Evolutionary conservation across 2,329 filamentous ascomycete genomes (phyloP), one percentile per base, ranked within the genome.

Genomic region (Apiospora koreana): DNA sequence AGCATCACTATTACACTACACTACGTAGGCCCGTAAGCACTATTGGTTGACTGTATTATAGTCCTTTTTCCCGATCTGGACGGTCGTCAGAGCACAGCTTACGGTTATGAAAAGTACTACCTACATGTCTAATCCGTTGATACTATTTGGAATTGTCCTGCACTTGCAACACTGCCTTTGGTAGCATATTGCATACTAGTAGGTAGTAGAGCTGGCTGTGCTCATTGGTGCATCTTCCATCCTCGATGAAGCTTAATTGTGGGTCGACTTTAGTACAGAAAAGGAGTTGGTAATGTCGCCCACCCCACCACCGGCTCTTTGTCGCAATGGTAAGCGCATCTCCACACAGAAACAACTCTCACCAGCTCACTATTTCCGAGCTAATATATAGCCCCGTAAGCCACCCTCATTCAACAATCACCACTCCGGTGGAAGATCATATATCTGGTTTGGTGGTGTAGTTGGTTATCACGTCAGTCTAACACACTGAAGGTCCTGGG

Each of bases 381-480:
- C n/a, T n/a, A 38, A 4, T 38, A 38, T 38, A 38, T 38, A 42
- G 10, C 41, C 41, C 41, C 41, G 12, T 7, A 8, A 42, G 41
- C 10, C 12, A 9, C 41, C 41, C 9, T 12, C 12, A 16, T 16
- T 43, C 41, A 43, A 16, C 41, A 43, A 43, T 43, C 9, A 43
- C 8, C 41, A 42, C 5, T 14, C 41, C 14, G 12, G 2, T 16
- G 1, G 43, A 5, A 2, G 21, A 46, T 46, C 14, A 12, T 46
- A 14, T n/a, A 18, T n/a, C 16, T 46, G 65, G 65, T 35, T 46
- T 46, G 65, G 65, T 79, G 78, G 78, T 79, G 79, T 81, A 76
- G 82, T 83, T 83, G 82, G 81, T 83, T 83, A 84, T 83, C 82
- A 83, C 82, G 79, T 84, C 80, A 83, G 82, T 83, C 81, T 84